Conservation (phyloP, 2,329 filamentous ascomycete species). For the Chlorencoelia australis region DNA sequence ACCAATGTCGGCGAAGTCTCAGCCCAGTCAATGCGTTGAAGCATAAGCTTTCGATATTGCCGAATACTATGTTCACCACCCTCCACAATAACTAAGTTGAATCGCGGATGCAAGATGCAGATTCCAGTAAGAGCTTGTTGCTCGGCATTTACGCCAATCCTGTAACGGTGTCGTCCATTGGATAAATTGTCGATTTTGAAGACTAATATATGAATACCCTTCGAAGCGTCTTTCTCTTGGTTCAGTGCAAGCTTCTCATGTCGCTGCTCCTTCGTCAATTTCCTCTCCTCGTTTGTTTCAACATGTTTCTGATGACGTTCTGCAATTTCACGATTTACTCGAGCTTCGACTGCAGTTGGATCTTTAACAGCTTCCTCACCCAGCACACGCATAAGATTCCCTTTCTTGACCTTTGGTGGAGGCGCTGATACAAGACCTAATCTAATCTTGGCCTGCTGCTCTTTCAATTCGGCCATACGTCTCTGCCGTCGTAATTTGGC, state of each 20-base stretch:
- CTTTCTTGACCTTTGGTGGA: slow-evolving; percentile 92
- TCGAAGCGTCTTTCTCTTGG: slow-evolving; percentile 78
- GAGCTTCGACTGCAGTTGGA: slow-evolving; percentile 90
- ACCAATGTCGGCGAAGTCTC: slow-evolving; percentile 68
- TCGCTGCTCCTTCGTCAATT: slow-evolving; percentile 78
- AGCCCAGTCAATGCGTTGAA: slow-evolving; percentile 89
- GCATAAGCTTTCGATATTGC: slow-evolving; percentile 86
- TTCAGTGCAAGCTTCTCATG: slow-evolving; percentile 74
- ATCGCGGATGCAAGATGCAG: slow-evolving; percentile 83
- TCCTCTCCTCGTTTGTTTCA: slow-evolving; percentile 69
- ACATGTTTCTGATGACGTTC: slow-evolving; percentile 75
- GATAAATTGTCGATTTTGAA: slow-evolving; percentile 85
- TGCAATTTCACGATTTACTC: slow-evolving; percentile 85
- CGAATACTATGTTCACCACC: slow-evolving; percentile 75
- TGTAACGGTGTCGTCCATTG: slow-evolving; percentile 88
- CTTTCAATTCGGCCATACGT: slow-evolving; percentile 86
- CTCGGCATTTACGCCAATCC: slow-evolving; percentile 86
- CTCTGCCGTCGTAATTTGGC: slow-evolving; percentile 83
- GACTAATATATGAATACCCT: slow-evolving; percentile 76
- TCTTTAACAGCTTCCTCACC: slow-evolving; percentile 84
- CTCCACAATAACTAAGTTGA: slow-evolving; percentile 86
- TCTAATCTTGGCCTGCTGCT: slow-evolving; percentile 91
- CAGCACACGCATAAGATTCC: slow-evolving; percentile 93
- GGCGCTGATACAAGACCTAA: slow-evolving; percentile 83
- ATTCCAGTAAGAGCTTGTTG: slow-evolving; percentile 78